phyloP scores from a whole-genome alignment of 2,329 filamentous ascomycete genomes.

The Xylariales sp. region DNA sequence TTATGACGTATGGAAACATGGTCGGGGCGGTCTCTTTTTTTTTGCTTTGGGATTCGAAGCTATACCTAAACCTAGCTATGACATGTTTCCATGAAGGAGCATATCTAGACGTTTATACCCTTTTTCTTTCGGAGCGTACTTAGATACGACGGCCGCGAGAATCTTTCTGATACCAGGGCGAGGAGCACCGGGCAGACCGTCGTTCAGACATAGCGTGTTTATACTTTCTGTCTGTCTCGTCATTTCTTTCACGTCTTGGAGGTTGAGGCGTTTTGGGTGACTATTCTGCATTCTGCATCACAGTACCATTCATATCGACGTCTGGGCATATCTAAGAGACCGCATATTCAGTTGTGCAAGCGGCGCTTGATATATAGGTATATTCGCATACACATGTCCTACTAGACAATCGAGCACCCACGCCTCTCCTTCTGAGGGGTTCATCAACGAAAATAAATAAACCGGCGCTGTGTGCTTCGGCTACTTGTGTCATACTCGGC shows the following conservation, averaged over 20 bases:
- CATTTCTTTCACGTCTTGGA: background rate
- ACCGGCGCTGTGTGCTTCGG: background rate
- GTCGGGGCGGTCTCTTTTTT: background rate
- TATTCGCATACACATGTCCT: conserved; percentile 32
- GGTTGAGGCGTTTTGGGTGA: conserved; percentile 26
- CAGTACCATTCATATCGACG: conserved; percentile 11
- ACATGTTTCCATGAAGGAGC: conserved; percentile 30
- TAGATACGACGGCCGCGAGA: conserved; percentile 23
- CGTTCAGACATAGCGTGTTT: conserved; percentile 18
- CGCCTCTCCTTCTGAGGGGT: background rate
- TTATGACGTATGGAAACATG: conserved; percentile 13
- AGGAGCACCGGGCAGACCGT: conserved; percentile 20
- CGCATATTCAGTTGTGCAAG: conserved; percentile 15
- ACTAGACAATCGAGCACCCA: conserved; percentile 26
- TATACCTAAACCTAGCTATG: conserved; percentile 3
- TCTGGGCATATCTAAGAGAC: conserved; percentile 5
- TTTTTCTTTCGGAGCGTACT: background rate
- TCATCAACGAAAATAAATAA: background rate
- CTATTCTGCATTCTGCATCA: conserved; percentile 26
- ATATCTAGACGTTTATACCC: conserved; percentile 30
- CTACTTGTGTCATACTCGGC: background rate
- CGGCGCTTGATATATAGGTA: conserved; percentile 23
- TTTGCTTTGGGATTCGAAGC: background rate
- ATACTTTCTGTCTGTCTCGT: no score
- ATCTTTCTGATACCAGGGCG: conserved; percentile 22